Base-by-base conservation (phyloP, 2,329 filamentous ascomycete species). In the Epichloe bromicola region DNA sequence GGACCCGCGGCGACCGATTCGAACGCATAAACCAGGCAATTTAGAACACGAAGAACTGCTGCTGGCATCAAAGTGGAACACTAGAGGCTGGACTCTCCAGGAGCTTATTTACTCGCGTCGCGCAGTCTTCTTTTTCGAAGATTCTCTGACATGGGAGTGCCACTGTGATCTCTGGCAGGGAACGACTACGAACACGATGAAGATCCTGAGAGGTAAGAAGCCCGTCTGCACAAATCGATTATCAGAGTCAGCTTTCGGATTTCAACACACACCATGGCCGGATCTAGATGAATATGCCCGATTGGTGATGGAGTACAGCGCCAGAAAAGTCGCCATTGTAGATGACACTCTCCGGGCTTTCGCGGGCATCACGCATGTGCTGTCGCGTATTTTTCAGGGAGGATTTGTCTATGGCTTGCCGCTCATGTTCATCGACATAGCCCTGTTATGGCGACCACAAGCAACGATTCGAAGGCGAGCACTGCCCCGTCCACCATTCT, bases 351-450 rank as follows among this genome's bases (percentile, higher is more conserved):
- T 70, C 3, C 60, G 59, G n/a, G 71, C 71, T 11, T 70, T 73
- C 52, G 59, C 66, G 1, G 69, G 70, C 54, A 66, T 73, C 51
- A 73, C 68, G 0, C 63, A 67, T 15, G 61, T 72, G 5, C 60
- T 73, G 47, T 70, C 69, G 4, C 63, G 63, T 20, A 62, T 67
- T 1, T 73, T 70, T 46, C 59, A 66, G 1, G 69, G 69, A 6
- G 70, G 70, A 3, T 72, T 73, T 56, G 59, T 69, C 30, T 73
- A 68, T 51, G 71, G 70, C 12, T 69, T 73, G 70, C 71, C 71
- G 7, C 63, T 71, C 42, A 68, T 71, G 65, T 73, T 73, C 48
- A 59, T 73, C 23, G 71, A 73, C 47, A 63, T 66, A 46, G 69
- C 70, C 7, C 63, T 73, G 20, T 63, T 73, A 26, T 73, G 71